A percentile compares a stretch with the other conserved stretches of the same genome.
phyloP scores from a whole-genome alignment of 306 rosid species.

The Ormosia emarginata region DNA sequence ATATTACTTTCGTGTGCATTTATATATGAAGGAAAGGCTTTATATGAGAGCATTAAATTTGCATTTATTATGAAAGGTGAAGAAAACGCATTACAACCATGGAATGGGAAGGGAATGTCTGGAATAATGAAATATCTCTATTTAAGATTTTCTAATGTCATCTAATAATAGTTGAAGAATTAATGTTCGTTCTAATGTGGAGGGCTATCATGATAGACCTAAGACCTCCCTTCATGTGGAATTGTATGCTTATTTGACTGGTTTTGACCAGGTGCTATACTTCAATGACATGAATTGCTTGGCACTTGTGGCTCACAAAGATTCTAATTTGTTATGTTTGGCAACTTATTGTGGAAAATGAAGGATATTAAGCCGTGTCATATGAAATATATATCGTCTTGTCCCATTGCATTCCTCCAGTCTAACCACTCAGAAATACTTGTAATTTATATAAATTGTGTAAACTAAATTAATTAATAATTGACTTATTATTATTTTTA shows the following conservation, averaged over 20 bases:
- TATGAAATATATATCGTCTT: constrained; percentile 13
- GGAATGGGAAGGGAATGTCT: constrained; percentile 24
- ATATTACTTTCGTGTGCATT: not conserved
- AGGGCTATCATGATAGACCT: not conserved
- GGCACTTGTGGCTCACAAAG: not conserved
- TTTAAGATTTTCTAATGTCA: not conserved
- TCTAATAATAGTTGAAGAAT: not conserved
- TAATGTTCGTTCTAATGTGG: not conserved
- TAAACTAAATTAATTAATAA: no score
- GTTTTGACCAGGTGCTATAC: constrained; percentile 19
- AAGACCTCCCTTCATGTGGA: not conserved
- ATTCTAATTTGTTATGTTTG: constrained; percentile 29
- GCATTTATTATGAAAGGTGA: constrained; percentile 14
- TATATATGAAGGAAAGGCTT: not conserved
- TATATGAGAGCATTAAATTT: not conserved
- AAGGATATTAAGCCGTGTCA: not conserved
- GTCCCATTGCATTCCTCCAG: not conserved
- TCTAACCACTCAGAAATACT: not conserved
- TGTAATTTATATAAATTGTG: no score
- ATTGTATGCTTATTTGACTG: not conserved
- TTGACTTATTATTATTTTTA: no score
- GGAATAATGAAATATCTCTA: constrained; percentile 23
- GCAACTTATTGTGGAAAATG: constrained; percentile 23
- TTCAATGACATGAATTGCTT: not conserved
- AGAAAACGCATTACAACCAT: constrained; percentile 5